These are phyloP conservation scores for Gentiana straminea DNA, from an alignment of 257 asterid genomes.

Conservation along the genomic window DNA sequence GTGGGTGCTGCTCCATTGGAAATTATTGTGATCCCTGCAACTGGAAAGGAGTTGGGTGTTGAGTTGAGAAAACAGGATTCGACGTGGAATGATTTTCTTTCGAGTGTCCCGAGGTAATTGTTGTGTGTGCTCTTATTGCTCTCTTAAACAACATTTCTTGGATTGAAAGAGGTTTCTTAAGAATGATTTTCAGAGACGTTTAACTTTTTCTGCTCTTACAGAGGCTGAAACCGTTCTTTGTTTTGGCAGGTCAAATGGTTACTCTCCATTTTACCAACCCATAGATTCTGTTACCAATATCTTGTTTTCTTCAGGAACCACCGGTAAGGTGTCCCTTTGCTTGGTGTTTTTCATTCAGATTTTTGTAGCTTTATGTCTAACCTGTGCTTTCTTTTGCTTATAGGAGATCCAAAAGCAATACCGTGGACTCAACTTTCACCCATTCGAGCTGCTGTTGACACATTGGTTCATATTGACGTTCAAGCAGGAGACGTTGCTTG, in stretches of 20 bases:
- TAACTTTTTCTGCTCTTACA: neutral
- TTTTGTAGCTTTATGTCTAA: neutral
- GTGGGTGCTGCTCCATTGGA: slow-evolving; percentile 60
- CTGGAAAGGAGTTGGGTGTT: slow-evolving; percentile 54
- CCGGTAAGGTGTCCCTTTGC: slow-evolving; percentile 36
- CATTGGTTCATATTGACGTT: slow-evolving; percentile 57
- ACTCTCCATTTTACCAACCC: slow-evolving; percentile 57
- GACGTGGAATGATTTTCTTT: slow-evolving; percentile 64
- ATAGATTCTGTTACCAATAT: slow-evolving; percentile 63
- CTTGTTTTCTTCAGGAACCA: slow-evolving; percentile 91
- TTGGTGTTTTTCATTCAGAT: neutral
- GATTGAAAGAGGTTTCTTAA: neutral
- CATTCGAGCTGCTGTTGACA: slow-evolving; percentile 70
- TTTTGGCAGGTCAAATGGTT: slow-evolving; percentile 40
- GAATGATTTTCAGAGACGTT: neutral
- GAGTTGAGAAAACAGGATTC: slow-evolving; percentile 54
- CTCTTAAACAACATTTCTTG: neutral
- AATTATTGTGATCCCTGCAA: slow-evolving; percentile 63
- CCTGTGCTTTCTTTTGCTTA: neutral
- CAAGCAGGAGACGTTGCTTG: slow-evolving; percentile 61
- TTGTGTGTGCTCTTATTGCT: neutral
- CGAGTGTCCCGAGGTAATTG: slow-evolving; percentile 51
- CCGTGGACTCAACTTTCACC: slow-evolving; percentile 96
- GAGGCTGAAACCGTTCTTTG: neutral
- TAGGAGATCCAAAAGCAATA: slow-evolving; percentile 96